Evolutionary conservation across 2,329 filamentous ascomycete species (phyloP), one percentile per base, ranked within the genome.

Genomic region (Juglanconis oblonga): DNA sequence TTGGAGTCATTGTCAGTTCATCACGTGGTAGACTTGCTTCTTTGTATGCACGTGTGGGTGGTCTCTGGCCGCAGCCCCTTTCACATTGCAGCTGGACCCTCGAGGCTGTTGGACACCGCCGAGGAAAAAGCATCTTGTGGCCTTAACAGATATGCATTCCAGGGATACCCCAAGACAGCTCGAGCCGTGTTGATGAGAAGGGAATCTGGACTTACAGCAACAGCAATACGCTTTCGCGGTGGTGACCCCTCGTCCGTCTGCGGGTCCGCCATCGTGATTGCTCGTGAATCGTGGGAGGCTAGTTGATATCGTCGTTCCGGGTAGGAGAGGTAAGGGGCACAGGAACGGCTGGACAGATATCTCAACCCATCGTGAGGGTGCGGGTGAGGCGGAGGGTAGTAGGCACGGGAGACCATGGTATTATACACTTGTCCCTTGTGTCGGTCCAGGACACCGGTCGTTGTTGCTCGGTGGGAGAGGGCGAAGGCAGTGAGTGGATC

Each of bases 151-250:
- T 4, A 13, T 42, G 6, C 38, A 42, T 14, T 42, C n/a, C 10
- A 42, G 4, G 11, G 38, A 24, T 24, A 24, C 24, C 24, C 24
- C 24, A 24, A 24, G 24, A 24, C 24, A 2, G 24, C 24, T 42
- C 38, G 38, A 42, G 38, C 10, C 10, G 38, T 42, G 4, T 42
- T 7, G 35, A 52, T 38, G 42, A 32, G 17, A 36, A 1, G 8
- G 24, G 31, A 4, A 2, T 35, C 40, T 50, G 42, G n/a, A 73
- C 83, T 75, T 75, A 86, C 83, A 61, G 83, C 83, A 62, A 86
- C 81, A 32, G 83, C 79, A 65, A 86, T 85, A 42, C 83, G 77
- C 74, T 86, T 86, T 52, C 83, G 75, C 61, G 82, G 79, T 11
- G 78, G 76, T 1, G 76, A 67, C 8, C 73, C 69, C 10, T 81